Percentiles rank a stretch among this genome's conserved stretches.
Conservation (phyloP, 2,329 filamentous ascomycete species). For the Ceratocystis papillata region DNA sequence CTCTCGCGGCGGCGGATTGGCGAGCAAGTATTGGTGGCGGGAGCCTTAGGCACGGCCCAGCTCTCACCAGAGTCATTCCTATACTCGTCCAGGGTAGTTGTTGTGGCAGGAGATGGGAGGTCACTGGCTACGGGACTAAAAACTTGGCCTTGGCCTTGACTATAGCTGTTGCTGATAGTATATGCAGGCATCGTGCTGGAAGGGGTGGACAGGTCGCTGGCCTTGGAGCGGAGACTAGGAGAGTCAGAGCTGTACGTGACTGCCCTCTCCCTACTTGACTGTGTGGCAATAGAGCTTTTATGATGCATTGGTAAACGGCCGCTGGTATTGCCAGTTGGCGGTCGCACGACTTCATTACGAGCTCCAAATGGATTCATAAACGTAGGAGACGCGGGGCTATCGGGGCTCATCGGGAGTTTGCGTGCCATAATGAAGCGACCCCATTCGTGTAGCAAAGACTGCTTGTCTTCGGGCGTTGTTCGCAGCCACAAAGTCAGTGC, state of each 20-base stretch:
- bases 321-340: conserved; percentile 36
- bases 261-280: conserved; percentile 37
- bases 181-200: conserved; percentile 34
- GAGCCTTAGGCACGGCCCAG: conserved; percentile 49
- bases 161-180: background rate
- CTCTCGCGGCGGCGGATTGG: conserved; percentile 46
- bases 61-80: conserved; percentile 49
- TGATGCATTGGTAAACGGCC: conserved; percentile 34
- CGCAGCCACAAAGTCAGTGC: conserved; percentile 48
- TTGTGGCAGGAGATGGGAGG: conserved; percentile 45
- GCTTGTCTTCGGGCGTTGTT: conserved; percentile 39
- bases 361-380: conserved; percentile 45
- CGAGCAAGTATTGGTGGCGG: conserved; percentile 48
- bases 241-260: conserved; percentile 47
- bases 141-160: conserved; percentile 12
- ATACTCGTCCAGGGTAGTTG: conserved; percentile 40
- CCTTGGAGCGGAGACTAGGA: conserved; percentile 50
- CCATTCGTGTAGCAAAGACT: conserved; percentile 49
- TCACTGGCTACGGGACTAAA: conserved; percentile 41
- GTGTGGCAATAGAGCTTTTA: conserved; percentile 40
- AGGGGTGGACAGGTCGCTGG: conserved; percentile 52
- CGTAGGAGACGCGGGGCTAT: conserved; percentile 43
- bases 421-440: conserved; percentile 42
- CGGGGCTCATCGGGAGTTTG: conserved; percentile 38
- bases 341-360: conserved; percentile 35